Conservation (phyloP, 768 basidiomycete genomes). For the Auriscalpium microsporum region DNA sequence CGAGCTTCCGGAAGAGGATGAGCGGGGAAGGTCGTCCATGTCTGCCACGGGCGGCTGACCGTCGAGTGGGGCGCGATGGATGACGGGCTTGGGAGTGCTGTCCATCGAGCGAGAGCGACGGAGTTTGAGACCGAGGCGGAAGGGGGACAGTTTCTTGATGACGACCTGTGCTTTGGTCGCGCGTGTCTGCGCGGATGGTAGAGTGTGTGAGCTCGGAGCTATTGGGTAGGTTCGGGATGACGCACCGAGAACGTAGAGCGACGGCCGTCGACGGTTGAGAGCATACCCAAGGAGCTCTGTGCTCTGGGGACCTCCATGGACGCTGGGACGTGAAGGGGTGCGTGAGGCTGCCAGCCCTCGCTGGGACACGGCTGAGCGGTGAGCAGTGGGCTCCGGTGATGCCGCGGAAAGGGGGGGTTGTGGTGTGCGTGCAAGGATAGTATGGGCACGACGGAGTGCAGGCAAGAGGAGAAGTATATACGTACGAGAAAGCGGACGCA, state of each 20-base stretch:
- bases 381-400: too few relatives aligned
- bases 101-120: not conserved
- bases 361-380: too few relatives aligned
- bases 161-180: not conserved
- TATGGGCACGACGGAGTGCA: too few relatives aligned
- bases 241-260: not conserved
- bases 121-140: not conserved
- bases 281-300: not conserved
- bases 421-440: too few relatives aligned
- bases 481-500: too few relatives aligned
- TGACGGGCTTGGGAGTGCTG: not conserved
- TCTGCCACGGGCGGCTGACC: not conserved
- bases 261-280: not conserved
- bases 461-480: too few relatives aligned
- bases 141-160: not conserved
- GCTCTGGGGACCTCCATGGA: not conserved
- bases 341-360: too few relatives aligned
- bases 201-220: not conserved
- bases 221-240: not conserved
- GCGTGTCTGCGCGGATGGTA: not conserved
- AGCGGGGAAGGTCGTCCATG: not conserved
- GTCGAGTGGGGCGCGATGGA: not conserved
- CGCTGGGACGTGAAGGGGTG: too few relatives aligned
- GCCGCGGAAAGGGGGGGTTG: too few relatives aligned
- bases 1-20: conserved; percentile 7